Conservation (phyloP, 345 rosid species). For the Firmiana major region DNA sequence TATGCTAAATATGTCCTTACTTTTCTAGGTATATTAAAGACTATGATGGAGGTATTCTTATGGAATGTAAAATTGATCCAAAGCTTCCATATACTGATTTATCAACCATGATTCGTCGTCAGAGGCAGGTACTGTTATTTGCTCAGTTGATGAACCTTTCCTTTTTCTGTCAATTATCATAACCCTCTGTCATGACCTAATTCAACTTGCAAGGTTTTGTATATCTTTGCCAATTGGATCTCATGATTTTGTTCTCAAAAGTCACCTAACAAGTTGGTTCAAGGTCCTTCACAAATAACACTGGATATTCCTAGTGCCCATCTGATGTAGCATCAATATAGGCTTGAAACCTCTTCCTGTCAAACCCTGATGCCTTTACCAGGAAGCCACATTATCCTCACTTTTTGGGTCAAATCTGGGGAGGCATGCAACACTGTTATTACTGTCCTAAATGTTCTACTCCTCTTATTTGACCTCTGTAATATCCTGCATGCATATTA, state of each 20-base stretch:
- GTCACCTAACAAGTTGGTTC: background rate
- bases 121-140: conserved; percentile 60
- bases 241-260: background rate
- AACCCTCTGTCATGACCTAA: background rate
- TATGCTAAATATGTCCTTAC: conserved; percentile 3
- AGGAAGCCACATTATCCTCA: background rate
- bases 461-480: background rate
- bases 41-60: conserved; percentile 97
- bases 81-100: conserved; percentile 94
- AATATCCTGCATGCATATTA: background rate
- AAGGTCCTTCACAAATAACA: background rate
- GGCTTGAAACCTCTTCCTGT: background rate
- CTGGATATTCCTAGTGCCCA: background rate
- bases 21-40: conserved; percentile 80
- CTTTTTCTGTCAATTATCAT: background rate
- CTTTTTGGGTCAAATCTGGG: background rate
- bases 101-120: conserved; percentile 88
- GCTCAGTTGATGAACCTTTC: background rate
- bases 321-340: background rate
- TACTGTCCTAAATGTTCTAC: background rate
- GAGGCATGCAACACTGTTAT: background rate
- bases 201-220: background rate
- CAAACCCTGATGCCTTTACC: background rate
- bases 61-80: conserved; percentile 98
- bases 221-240: background rate